Evolutionary conservation across 2,329 filamentous ascomycete species (phyloP), one percentile per base, ranked within the genome.

Genomic region (Cryphonectria nitschkei): DNA sequence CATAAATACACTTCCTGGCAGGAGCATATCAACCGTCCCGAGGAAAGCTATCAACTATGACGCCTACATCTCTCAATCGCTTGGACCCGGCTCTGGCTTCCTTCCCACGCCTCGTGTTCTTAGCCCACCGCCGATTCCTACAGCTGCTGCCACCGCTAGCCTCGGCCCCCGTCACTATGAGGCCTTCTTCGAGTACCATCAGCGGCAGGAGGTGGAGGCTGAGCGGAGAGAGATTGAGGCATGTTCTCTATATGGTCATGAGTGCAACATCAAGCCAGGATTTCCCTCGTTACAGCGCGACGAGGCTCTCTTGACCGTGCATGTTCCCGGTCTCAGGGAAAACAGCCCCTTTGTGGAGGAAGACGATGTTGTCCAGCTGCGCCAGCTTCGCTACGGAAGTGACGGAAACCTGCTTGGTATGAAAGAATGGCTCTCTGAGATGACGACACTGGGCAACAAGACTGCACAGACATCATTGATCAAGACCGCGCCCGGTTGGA

Each of bases 241-340:
- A 13, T 73, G 74, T 50, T 67, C 74, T 3, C 60, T 76, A n/a
- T 76, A 74, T 54, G 67, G 62, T 2, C 75, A 74, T 39, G 69
- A 71, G 8, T 69, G 68, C 37, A n/a, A 63, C 2, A 65, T 75
- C 1, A 60, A 68, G 22, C 64, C 64, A 1, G 54, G 68, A 16
- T 29, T 16, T 29, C 50, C 34, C 8, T 16, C 39, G 43, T 58
- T 56, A 9, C 61, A 41, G 26, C 68, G 69, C 7, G 46, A 58
- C 22, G 67, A 74, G 16, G 70, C 72, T 13, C 65, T 75, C 6
- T 56, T 62, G 7, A 58, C 58, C 29, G 14, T 72, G 32, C 50
- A 26, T n/a, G 75, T 76, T 4, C 75, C 75, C 1, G 75, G 75
- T 6, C 70, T 76, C 19, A 67, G 75, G n/a, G 75, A 76, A 43